Evolutionary conservation across 306 rosid species (phyloP).

Genomic region (Medicago arabica): DNA sequence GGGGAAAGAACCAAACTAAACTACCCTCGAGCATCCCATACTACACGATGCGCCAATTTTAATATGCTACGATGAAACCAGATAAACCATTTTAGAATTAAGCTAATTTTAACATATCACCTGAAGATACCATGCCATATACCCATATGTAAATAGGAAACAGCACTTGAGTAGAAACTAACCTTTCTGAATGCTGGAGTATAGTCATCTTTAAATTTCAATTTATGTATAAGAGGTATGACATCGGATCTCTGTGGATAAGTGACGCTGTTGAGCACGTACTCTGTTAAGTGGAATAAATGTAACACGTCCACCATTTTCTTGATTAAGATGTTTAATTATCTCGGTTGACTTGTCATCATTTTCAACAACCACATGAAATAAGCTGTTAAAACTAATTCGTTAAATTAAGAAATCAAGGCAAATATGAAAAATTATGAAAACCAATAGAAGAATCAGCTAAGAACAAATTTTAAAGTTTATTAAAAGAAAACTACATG

Average conservation of each 20-base stretch:
- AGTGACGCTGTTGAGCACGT: slow-evolving; percentile 65
- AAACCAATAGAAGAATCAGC: slow-evolving; percentile 1
- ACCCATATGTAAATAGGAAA: slow-evolving; percentile 17
- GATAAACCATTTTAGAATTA: slow-evolving; percentile 19
- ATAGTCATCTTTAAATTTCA: slow-evolving; percentile 60
- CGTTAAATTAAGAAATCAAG: slow-evolving; percentile 33
- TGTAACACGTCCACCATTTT: slow-evolving; percentile 94
- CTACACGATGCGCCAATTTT: no score
- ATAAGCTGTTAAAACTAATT: slow-evolving; percentile 70
- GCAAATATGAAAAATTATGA: slow-evolving; percentile 5
- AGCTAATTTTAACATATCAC: slow-evolving; percentile 18
- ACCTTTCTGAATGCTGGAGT: slow-evolving; percentile 87
- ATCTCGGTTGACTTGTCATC: slow-evolving; percentile 92
- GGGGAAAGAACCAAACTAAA: no score
- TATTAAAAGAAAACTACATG: background rate
- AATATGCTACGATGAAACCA: background rate
- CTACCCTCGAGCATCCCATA: no score
- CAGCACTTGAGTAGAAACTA: slow-evolving; percentile 46
- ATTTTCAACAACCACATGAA: slow-evolving; percentile 95
- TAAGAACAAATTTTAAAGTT: slow-evolving; percentile 15
- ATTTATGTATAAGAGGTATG: slow-evolving; percentile 80
- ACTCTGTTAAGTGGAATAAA: slow-evolving; percentile 97
- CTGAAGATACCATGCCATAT: background rate
- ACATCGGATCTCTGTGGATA: slow-evolving; percentile 94
- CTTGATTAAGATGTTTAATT: slow-evolving; percentile 86